These are phyloP conservation scores for Arachis monticola DNA, from an alignment of 331 rosid species.

Conservation along the genomic window DNA sequence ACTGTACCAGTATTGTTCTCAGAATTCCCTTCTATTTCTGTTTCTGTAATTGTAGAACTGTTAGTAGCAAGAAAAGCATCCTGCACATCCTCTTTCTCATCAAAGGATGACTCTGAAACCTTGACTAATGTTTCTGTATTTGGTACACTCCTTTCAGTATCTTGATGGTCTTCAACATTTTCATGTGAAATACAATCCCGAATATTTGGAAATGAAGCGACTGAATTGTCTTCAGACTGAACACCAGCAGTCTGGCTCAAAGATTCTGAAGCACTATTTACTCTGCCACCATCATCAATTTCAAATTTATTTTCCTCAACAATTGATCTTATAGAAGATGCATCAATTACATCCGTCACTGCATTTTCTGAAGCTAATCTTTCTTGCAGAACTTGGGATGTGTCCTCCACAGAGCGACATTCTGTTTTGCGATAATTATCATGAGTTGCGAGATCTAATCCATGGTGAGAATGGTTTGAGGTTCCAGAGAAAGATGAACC, in stretches of 20 bases:
- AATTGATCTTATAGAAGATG: conserved; percentile 39
- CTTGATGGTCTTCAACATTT: conserved; percentile 46
- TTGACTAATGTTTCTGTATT: conserved; percentile 46
- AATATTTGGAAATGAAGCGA: conserved; percentile 36
- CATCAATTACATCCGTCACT: conserved; percentile 42
- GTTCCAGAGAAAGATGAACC: conserved; percentile 54
- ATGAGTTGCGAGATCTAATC: conserved; percentile 39
- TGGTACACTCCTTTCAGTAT: conserved; percentile 40
- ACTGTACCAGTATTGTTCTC: conserved; percentile 38
- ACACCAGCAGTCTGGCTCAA: conserved; percentile 38
- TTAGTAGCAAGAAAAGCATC: conserved; percentile 48
- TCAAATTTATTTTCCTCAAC: conserved; percentile 54
- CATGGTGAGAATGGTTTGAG: conserved; percentile 54
- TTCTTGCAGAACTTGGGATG: conserved; percentile 42
- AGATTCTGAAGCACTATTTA: conserved; percentile 51
- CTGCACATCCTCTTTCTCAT: conserved; percentile 48
- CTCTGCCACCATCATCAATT: conserved; percentile 33
- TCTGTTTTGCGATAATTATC: conserved; percentile 49
- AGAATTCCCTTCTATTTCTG: conserved; percentile 51
- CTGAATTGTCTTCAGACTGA: conserved; percentile 45
- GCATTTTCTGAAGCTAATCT: conserved; percentile 44
- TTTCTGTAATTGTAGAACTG: conserved; percentile 46
- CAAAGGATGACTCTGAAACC: conserved; percentile 48
- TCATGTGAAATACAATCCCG: conserved; percentile 45
- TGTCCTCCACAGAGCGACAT: conserved; percentile 42